Conservation (phyloP, 768 basidiomycete genomes). For the Suillus occidentalis region DNA sequence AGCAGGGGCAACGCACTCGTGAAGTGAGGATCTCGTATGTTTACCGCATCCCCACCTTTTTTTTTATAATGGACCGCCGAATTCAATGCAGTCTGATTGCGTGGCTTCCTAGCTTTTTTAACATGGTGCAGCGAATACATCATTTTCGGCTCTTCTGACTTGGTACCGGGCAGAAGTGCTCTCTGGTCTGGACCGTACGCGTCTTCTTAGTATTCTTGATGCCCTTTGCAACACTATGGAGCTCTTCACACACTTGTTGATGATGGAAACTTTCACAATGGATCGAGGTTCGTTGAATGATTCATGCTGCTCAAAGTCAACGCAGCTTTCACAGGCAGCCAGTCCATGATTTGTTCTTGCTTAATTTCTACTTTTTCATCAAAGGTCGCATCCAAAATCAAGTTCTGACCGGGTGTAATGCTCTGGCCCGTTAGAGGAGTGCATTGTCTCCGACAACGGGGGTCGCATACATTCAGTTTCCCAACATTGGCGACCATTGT, state of each 20-base stretch:
- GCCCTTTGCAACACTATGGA: background rate
- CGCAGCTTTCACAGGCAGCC: too few relatives aligned
- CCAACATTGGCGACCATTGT: too few relatives aligned
- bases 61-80: background rate
- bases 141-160: background rate
- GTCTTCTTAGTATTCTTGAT: background rate
- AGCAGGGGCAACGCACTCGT: conserved; percentile 18
- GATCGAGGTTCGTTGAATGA: background rate
- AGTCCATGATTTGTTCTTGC: background rate
- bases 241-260: background rate
- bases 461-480: too few relatives aligned
- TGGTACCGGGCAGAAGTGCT: background rate
- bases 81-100: background rate
- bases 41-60: background rate
- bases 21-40: background rate
- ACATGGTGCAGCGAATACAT: background rate
- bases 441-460: too few relatives aligned
- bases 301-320: background rate
- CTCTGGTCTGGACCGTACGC: background rate
- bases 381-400: too few relatives aligned
- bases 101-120: background rate
- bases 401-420: too few relatives aligned
- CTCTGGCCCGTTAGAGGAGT: too few relatives aligned
- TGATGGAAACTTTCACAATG: background rate
- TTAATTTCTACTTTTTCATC: background rate